Conservation (phyloP, 2,329 filamentous ascomycete genomes). For the Hypoxylon sp. region DNA sequence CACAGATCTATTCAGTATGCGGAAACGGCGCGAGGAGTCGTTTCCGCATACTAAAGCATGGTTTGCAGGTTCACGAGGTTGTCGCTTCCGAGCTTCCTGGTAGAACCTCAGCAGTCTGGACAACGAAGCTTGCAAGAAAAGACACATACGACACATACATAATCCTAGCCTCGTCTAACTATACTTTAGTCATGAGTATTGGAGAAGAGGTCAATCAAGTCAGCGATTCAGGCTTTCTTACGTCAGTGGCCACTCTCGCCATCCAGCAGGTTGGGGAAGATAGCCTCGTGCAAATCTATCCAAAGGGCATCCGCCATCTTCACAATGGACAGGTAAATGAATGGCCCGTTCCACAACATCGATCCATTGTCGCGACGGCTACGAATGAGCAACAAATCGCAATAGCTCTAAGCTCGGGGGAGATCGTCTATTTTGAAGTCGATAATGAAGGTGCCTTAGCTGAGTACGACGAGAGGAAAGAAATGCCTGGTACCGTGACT, state of each 20-base stretch:
- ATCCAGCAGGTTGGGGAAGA: slow-evolving; percentile 96
- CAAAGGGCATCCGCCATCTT: slow-evolving; percentile 95
- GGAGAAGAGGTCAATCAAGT: slow-evolving; percentile 98
- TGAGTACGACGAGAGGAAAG: slow-evolving; percentile 94
- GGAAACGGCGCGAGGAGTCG: slow-evolving; percentile 90
- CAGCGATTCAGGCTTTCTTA: slow-evolving; percentile 91
- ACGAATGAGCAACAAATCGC: slow-evolving; percentile 95
- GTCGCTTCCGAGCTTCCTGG: slow-evolving; percentile 94
- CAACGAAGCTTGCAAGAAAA: slow-evolving; percentile 85
- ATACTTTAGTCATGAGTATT: slow-evolving; percentile 92
- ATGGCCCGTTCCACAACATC: slow-evolving; percentile 93
- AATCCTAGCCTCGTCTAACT: slow-evolving; percentile 89
- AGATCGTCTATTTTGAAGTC: slow-evolving; percentile 99
- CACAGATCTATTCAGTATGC: slow-evolving; percentile 94
- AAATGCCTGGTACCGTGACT: slow-evolving; percentile 95
- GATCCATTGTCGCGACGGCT: slow-evolving; percentile 93
- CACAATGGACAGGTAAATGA: slow-evolving; percentile 85
- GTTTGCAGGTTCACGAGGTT: slow-evolving; percentile 92
- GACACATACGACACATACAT: slow-evolving; percentile 96
- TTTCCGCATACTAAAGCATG: slow-evolving; percentile 93
- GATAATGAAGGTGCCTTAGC: slow-evolving; percentile 90
- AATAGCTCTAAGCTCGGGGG: slow-evolving; percentile 92
- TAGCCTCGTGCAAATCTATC: slow-evolving; percentile 92
- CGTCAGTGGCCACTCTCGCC: slow-evolving; percentile 88
- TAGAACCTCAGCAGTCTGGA: slow-evolving; percentile 94